Percentiles rank a stretch among this genome's conserved stretches.
These are phyloP conservation scores for Globisporangium barbulae DNA, from an alignment of 352 stramenopile genomes.

Conservation along the genomic window DNA sequence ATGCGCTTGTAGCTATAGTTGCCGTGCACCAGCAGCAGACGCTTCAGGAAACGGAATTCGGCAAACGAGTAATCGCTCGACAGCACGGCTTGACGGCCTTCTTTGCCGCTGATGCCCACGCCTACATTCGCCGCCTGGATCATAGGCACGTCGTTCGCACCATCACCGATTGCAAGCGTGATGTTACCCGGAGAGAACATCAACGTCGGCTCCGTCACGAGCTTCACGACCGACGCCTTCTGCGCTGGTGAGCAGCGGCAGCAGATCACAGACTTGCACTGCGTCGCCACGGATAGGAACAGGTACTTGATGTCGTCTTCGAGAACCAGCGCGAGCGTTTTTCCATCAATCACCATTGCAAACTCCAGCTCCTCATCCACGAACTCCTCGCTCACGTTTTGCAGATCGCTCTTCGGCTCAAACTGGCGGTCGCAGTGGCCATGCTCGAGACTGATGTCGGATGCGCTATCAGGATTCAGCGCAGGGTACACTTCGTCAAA, in stretches of 20 bases:
- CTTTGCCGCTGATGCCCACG: slow-evolving; percentile 84
- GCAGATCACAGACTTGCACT: slow-evolving; percentile 90
- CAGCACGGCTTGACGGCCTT: slow-evolving; percentile 80
- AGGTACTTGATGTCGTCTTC: slow-evolving; percentile 90
- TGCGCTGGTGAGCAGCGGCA: slow-evolving; percentile 82
- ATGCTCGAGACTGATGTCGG: slow-evolving; percentile 51
- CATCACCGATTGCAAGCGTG: slow-evolving; percentile 81
- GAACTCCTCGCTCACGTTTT: slow-evolving; percentile 40
- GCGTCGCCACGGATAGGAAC: slow-evolving; percentile 81
- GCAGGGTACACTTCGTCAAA: slow-evolving; percentile 76
- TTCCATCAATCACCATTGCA: slow-evolving; percentile 89
- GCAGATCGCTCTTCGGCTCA: slow-evolving; percentile 47
- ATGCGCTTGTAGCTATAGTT: slow-evolving; percentile 92
- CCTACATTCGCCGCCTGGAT: slow-evolving; percentile 86
- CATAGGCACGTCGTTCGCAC: slow-evolving; percentile 87
- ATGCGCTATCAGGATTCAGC: slow-evolving; percentile 45
- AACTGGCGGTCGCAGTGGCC: slow-evolving; percentile 64
- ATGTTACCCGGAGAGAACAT: slow-evolving; percentile 89
- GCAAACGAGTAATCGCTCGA: slow-evolving; percentile 85
- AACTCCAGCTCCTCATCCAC: slow-evolving; percentile 83
- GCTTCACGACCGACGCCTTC: slow-evolving; percentile 83
- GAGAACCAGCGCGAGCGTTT: slow-evolving; percentile 76
- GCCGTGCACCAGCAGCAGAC: slow-evolving; percentile 77
- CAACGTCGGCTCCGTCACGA: slow-evolving; percentile 84
- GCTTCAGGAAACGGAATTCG: slow-evolving; percentile 82